Percentiles rank a stretch among this genome's conserved stretches.
These are phyloP conservation scores for Mariannaea elegans DNA, from an alignment of 2,329 filamentous ascomycete genomes.

Conservation along the genomic window DNA sequence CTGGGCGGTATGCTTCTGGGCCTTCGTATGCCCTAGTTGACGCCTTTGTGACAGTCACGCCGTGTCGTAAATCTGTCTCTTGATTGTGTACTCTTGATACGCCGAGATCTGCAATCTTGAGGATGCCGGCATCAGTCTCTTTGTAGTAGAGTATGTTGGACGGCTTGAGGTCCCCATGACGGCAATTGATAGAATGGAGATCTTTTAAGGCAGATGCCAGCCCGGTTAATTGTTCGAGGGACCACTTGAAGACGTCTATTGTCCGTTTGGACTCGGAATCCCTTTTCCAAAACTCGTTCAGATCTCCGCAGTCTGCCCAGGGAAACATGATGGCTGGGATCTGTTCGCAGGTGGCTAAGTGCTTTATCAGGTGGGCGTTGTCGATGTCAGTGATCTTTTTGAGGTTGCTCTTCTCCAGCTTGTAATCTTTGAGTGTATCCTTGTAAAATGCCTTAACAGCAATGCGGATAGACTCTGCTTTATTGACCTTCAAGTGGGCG, in stretches of 20 bases:
- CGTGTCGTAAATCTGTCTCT: neutral
- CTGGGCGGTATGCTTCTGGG: constrained; percentile 1
- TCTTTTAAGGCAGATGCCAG: neutral
- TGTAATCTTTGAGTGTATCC: constrained; percentile 1
- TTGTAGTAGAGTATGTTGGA: constrained; percentile 24
- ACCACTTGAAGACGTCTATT: neutral
- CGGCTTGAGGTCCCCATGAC: constrained; percentile 27
- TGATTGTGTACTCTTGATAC: constrained; percentile 20
- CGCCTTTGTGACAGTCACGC: constrained; percentile 5
- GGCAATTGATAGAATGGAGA: constrained; percentile 14
- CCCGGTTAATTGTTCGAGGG: constrained; percentile 4
- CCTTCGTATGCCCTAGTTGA: neutral
- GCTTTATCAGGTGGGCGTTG: constrained; percentile 5
- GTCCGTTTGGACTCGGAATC: neutral
- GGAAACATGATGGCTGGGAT: constrained; percentile 7
- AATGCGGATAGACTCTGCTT: neutral
- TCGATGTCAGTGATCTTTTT: neutral
- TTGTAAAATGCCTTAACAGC: constrained; percentile 7
- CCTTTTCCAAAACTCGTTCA: neutral
- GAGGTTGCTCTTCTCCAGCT: neutral
- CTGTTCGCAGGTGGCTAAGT: constrained; percentile 6
- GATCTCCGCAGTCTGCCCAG: constrained; percentile 7
- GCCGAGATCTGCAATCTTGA: constrained; percentile 27
- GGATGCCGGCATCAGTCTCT: constrained; percentile 5
- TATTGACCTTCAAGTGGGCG: neutral